Evolutionary conservation across 352 stramenopile species (phyloP).

Genomic region (Phytophthora uliginosa): DNA sequence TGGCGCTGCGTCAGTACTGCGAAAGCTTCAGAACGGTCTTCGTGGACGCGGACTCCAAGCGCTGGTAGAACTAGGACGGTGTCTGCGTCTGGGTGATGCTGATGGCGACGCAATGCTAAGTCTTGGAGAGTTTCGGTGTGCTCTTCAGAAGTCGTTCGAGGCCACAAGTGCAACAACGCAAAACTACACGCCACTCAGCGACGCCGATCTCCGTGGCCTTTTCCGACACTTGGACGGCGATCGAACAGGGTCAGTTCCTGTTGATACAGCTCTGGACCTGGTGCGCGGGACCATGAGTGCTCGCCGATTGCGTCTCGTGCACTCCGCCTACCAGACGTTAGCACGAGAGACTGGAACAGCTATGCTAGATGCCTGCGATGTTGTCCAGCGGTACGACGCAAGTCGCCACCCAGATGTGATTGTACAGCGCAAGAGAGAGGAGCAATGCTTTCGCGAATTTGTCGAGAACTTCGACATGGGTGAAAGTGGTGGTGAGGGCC

Average conservation of each 20-base stretch:
- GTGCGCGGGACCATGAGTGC: slow-evolving; percentile 86
- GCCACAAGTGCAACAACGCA: slow-evolving; percentile 22
- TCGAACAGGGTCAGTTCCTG: slow-evolving; percentile 68
- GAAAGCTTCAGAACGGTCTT: slow-evolving; percentile 56
- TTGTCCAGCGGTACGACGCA: slow-evolving; percentile 77
- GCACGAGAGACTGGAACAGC: slow-evolving; percentile 53
- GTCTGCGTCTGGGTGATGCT: slow-evolving; percentile 76
- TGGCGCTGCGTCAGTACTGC: slow-evolving; percentile 67
- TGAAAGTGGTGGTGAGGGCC: slow-evolving; percentile 15
- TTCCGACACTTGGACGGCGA: slow-evolving; percentile 88
- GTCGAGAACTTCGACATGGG: slow-evolving; percentile 82
- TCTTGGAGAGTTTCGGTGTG: slow-evolving; percentile 84
- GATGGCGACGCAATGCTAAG: slow-evolving; percentile 74
- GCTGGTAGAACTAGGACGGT: slow-evolving; percentile 75
- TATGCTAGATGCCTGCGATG: slow-evolving; percentile 65
- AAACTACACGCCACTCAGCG: slow-evolving; percentile 51
- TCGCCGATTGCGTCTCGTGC: slow-evolving; percentile 73
- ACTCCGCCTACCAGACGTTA: slow-evolving; percentile 80
- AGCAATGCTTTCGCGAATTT: slow-evolving; percentile 81
- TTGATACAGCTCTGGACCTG: slow-evolving; percentile 86
- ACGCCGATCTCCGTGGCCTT: slow-evolving; percentile 76
- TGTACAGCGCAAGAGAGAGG: slow-evolving; percentile 56
- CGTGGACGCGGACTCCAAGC: slow-evolving; percentile 61
- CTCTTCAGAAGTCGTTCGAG: slow-evolving; percentile 55
- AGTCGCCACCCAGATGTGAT: slow-evolving; percentile 83